phyloP scores from a whole-genome alignment of 148 eudicot species.

The Fagopyrum homotropicum region DNA sequence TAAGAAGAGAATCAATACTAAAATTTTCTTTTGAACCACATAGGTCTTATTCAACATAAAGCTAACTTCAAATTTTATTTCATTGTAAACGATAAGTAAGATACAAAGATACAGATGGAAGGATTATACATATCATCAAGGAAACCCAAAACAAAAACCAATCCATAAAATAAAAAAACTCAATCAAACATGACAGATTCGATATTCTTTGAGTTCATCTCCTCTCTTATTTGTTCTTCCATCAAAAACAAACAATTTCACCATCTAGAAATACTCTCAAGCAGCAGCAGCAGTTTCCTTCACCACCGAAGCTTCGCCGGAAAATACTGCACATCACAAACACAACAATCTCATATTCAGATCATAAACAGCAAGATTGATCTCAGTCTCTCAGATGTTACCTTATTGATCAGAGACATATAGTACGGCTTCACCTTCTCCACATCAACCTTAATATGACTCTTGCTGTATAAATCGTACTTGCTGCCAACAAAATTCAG shows the following conservation, averaged over 20 bases:
- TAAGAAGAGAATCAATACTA: too few species aligned
- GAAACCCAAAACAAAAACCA: not conserved
- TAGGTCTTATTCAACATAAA: too few species aligned
- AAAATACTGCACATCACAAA: conserved; percentile 6
- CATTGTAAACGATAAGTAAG: not conserved
- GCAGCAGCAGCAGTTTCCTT: not conserved
- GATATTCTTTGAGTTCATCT: not conserved
- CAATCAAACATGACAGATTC: not conserved
- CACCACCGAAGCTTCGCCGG: conserved; percentile 7
- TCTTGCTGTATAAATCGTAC: conserved; percentile 52
- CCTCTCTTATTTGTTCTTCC: conserved; percentile 6
- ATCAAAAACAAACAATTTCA: not conserved
- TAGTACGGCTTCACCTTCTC: conserved; percentile 45
- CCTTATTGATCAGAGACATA: conserved; percentile 45
- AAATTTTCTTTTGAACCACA: too few species aligned
- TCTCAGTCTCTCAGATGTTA: not conserved
- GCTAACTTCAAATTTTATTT: not conserved
- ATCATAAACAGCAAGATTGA: too few species aligned
- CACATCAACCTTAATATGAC: conserved; percentile 27
- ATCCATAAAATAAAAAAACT: not conserved
- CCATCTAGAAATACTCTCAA: not conserved
- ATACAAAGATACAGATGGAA: not conserved
- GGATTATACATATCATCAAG: not conserved
- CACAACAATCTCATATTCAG: not conserved
- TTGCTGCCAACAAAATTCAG: conserved; percentile 19